phyloP scores from a whole-genome alignment of 306 rosid genomes.

The Dicorynia guianensis region DNA sequence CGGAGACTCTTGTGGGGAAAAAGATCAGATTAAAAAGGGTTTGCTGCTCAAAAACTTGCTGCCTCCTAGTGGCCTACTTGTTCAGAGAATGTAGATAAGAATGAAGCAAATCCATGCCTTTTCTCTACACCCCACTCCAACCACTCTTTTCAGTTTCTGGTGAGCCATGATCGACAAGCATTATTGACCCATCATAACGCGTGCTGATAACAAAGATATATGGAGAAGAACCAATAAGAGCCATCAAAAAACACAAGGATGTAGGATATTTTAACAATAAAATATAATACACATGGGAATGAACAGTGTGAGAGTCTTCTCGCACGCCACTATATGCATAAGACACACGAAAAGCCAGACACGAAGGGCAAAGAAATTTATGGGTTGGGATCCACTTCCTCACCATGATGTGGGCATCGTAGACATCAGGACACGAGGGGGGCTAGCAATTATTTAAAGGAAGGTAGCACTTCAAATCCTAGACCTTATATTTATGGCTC shows the following conservation, averaged over 20 bases:
- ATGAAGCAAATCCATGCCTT: conserved; percentile 20
- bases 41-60: conserved; percentile 36
- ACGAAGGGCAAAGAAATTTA: conserved; percentile 16
- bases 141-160: neutral
- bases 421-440: neutral
- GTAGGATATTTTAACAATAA: too few relatives aligned
- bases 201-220: neutral
- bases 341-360: neutral
- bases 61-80: conserved; percentile 27
- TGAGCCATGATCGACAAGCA: conserved; percentile 9
- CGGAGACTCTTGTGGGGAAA: neutral
- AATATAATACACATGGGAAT: neutral
- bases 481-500: conserved; percentile 1
- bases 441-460: neutral
- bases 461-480: neutral
- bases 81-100: conserved; percentile 35
- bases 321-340: neutral
- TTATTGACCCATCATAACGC: conserved; percentile 20
- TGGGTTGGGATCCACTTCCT: conserved; percentile 21
- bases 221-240: neutral
- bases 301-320: neutral
- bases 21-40: neutral
- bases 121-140: neutral
- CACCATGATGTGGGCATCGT: neutral
- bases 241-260: neutral